Conservation (phyloP, 1,284 basidiomycete genomes). For the Microbotryomycetes sp. region DNA sequence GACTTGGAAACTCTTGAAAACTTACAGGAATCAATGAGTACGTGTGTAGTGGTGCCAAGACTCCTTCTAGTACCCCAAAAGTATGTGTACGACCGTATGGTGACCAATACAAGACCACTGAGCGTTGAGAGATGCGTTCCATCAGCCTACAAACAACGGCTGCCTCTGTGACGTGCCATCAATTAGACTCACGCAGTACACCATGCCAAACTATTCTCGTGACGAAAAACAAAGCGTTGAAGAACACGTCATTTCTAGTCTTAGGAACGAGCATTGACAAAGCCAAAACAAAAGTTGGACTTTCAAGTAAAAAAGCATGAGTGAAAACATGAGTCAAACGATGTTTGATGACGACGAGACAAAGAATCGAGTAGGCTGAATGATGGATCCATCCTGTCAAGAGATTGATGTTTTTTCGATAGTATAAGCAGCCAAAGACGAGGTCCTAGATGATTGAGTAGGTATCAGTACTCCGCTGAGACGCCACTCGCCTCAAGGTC, state of each 20-base stretch:
- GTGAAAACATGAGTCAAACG: constrained; percentile 51
- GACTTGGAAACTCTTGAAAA: too few relatives aligned
- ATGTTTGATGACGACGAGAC: constrained; percentile 35
- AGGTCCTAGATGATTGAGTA: constrained; percentile 41
- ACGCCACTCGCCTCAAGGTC: constrained; percentile 44
- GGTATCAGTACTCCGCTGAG: constrained; percentile 42
- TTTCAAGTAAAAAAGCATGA: constrained; percentile 52
- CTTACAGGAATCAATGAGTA: neutral
- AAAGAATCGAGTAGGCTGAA: constrained; percentile 49
- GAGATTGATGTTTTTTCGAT: constrained; percentile 48
- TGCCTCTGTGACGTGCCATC: neutral
- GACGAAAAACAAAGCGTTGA: constrained; percentile 52
- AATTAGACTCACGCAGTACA: constrained; percentile 36
- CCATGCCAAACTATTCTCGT: constrained; percentile 54
- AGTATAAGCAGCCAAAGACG: constrained; percentile 44
- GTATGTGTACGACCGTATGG: neutral
- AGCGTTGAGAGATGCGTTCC: neutral
- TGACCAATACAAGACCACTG: constrained; percentile 2
- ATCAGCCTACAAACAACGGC: neutral
- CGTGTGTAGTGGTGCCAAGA: too few relatives aligned
- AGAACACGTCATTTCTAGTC: constrained; percentile 51
- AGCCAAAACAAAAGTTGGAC: constrained; percentile 56
- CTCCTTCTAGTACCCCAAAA: neutral
- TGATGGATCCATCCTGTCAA: constrained; percentile 60
- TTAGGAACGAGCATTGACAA: constrained; percentile 49